Evolutionary conservation across 345 rosid species (phyloP).

Genomic region (Murraya paniculata): DNA sequence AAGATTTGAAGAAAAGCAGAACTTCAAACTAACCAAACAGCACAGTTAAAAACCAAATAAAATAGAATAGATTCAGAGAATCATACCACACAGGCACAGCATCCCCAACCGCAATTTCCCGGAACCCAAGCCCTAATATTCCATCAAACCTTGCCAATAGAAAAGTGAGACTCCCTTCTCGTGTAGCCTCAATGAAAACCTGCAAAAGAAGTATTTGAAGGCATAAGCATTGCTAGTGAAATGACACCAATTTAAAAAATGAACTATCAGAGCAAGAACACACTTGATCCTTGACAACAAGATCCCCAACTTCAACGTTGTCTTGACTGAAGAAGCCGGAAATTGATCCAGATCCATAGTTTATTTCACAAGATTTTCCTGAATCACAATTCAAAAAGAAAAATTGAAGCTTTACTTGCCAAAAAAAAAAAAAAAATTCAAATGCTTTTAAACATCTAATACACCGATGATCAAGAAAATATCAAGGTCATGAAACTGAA

Average conservation of each 20-base stretch:
- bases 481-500: not conserved
- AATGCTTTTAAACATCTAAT: not conserved
- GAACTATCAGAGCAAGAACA: not conserved
- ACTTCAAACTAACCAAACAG: too few relatives aligned
- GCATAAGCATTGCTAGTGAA: not conserved
- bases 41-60: not conserved
- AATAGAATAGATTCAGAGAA: not conserved
- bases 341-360: conserved; percentile 70
- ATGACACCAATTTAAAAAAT: not conserved
- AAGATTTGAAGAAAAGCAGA: not conserved
- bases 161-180: conserved; percentile 56
- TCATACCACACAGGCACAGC: conserved; percentile 63
- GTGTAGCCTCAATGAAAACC: conserved; percentile 76
- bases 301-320: conserved; percentile 60
- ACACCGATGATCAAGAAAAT: not conserved
- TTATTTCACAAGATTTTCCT: conserved; percentile 59
- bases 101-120: conserved; percentile 68
- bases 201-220: conserved; percentile 15
- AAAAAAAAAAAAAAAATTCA: not conserved
- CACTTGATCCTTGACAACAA: conserved; percentile 67
- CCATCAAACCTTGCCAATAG: conserved; percentile 73
- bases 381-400: conserved; percentile 16
- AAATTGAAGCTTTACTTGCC: not conserved
- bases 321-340: conserved; percentile 80
- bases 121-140: conserved; percentile 75